Evolutionary conservation across 495 filamentous ascomycete species (phyloP), one percentile per base, ranked within the genome.

Genomic region (Neurospora discreta): DNA sequence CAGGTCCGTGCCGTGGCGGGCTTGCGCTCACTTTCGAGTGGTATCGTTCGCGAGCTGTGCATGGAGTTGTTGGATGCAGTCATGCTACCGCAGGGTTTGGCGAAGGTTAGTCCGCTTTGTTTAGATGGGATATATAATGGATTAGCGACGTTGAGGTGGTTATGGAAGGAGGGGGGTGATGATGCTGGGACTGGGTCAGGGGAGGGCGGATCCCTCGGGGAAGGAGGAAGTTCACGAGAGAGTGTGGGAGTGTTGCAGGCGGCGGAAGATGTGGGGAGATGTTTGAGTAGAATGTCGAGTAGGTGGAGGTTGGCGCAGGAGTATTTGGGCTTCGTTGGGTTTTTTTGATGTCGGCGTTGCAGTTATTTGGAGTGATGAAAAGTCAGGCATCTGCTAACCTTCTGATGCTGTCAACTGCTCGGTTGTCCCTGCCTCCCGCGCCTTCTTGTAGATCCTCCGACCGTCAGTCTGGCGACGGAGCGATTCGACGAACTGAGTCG

Each of bases 151-250:
- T 69, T 77, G 60, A 74, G 72, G 30, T 79, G 78, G 78, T 68
- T 79, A 68, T 75, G 74, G 72, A 78, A 75, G 69, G 78, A 79
- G 70, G 68, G 71, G 18, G 78, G 78, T 8, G 69, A 74, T 33
- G 36, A 7, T 58, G 46, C 20, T 58, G 46, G 46, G 11, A 26
- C n/a, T 23, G 44, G 44, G 4, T 52, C 20, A 3, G 70, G 68
- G 26, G 23, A 58, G 20, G 20, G 26, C 23, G 46, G 46, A 6
- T 58, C 20, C 23, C 20, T 11, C 0, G 46, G 26, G 52, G 52
- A 33, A 4, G 52, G 33, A 36, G 33, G 52, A 60, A 15, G 52
- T 23, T 15, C 46, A 65, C 26, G 26, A 33, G 52, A 8, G 18
- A 10, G 23, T 7, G 46, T 65, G 52, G 52, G 52, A 65, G 43